phyloP scores from a whole-genome alignment of 805 yeast species.

The Cyberlindnera xylosilytica region DNA sequence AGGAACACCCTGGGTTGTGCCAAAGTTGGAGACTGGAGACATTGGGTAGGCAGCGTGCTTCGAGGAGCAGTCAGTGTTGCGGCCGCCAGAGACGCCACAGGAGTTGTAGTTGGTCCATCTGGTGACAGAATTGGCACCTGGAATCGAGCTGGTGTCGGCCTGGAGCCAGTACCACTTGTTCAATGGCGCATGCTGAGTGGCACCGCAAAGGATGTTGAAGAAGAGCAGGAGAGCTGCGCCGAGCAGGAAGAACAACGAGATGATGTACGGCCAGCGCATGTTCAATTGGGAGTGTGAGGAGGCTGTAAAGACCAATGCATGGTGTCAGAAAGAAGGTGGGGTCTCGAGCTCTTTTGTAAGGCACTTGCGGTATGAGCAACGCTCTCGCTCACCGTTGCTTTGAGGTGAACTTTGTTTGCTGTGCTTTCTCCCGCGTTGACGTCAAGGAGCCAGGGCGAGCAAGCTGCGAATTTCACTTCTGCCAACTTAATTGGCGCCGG shows the following conservation, averaged over 20 bases:
- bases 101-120: conserved; percentile 86
- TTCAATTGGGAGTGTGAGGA: neutral
- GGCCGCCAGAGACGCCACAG: conserved; percentile 41
- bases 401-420: no score
- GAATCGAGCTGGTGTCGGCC: conserved; percentile 59
- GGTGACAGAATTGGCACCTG: conserved; percentile 39
- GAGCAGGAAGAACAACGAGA: conserved; percentile 34
- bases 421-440: no score
- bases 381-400: no score
- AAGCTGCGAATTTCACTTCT: no score
- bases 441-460: no score
- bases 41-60: conserved; percentile 77
- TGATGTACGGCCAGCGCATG: conserved; percentile 30
- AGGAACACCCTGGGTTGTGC: conserved; percentile 52
- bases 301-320: no score
- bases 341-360: no score
- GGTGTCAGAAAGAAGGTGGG: no score
- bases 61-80: conserved; percentile 46
- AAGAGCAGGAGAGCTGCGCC: conserved; percentile 54
- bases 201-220: conserved; percentile 67
- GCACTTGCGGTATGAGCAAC: no score
- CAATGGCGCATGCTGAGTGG: conserved; percentile 48
- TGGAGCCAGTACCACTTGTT: conserved; percentile 74
- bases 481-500: no score
- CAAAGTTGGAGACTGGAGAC: conserved; percentile 77